Evolutionary conservation across 805 yeast species (phyloP), one percentile per base, ranked within the genome.

Genomic region (Osmozyma mogii): DNA sequence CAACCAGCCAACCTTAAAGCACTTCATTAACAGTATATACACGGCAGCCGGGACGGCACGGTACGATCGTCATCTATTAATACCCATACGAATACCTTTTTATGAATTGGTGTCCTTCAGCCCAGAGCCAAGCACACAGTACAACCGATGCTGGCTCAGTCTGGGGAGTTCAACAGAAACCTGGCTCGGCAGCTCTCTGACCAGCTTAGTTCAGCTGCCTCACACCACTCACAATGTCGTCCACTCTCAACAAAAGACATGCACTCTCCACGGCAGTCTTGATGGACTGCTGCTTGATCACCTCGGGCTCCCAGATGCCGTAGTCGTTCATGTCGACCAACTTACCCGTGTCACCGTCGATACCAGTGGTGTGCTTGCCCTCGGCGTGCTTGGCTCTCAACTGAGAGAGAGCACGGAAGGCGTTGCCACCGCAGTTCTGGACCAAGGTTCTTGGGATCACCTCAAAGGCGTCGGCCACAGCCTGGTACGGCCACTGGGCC

Each of bases 241-340:
- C 99, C 27, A 92, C 98, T 50, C 98, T 80, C 53, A 92, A 68
- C 49, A 92, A 67, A 65, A 92, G 68, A 56, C 96, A 83, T 10
- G 98, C 96, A 67, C 94, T 81, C 64, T 92, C 99, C 41, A 92
- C 83, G 20, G 95, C 95, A n/a, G 98, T 92, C 68, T 92, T 92
- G 44, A 89, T 80, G 41, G 94, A 80, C 65, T 92, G 99, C 54
- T 84, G 94, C 63, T 92, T 92, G 59, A 92, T 84, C 28, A 84
- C 96, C 64, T 89, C 96, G 12, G 99, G 99, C 65, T 92, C 99
- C 98, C 98, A 92, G 41, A 92, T 81, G 17, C 99, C 98, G 57
- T 87, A 89, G 17, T 75, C 80, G 41, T 81, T 75, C 99, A 92
- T 92, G 54, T 92, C 96, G 16, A 84, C 96, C 35, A 92, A 72